Evolutionary conservation across 371 early-diverging fungal genomes (phyloP).

Genomic region (Zychaea mexicana): DNA sequence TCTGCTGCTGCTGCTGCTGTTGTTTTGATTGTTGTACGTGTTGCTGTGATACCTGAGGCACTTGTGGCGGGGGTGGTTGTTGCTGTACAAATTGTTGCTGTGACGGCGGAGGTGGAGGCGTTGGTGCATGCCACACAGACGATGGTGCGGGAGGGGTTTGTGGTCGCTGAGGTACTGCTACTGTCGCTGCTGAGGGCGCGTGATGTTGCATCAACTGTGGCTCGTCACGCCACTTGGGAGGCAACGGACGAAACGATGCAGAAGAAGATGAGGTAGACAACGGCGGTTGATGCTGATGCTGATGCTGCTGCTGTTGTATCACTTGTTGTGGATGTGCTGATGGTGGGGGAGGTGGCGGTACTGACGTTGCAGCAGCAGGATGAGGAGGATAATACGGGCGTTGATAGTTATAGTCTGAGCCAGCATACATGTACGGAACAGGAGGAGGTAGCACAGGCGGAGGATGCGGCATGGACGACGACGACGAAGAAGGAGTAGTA

Average conservation of each 20-base stretch:
- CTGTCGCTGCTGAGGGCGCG: conserved; percentile 8
- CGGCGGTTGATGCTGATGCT: conserved; percentile 4
- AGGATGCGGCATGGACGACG: conserved; percentile 2
- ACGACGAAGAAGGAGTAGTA: neutral
- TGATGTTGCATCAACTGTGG: conserved; percentile 3
- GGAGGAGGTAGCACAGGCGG: conserved; percentile 12
- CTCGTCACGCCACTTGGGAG: conserved; percentile 15
- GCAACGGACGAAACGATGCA: conserved; percentile 7
- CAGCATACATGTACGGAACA: conserved; percentile 5
- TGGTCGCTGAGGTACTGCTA: conserved; percentile 5
- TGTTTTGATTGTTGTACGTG: neutral
- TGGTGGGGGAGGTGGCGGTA: neutral
- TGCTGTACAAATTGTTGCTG: neutral
- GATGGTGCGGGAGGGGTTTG: conserved; percentile 3
- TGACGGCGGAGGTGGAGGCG: conserved; percentile 5
- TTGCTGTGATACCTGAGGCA: no score
- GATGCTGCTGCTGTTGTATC: neutral
- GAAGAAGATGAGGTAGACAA: neutral
- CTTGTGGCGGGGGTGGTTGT: no score
- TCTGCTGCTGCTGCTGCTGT: neutral
- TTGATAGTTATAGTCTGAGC: conserved; percentile 3
- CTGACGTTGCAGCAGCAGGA: neutral
- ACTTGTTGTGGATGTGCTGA: neutral
- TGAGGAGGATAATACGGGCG: neutral
- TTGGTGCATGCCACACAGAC: conserved; percentile 14